Base-by-base conservation (phyloP, 805 yeast genomes). In the Ogataea degrootiae region DNA sequence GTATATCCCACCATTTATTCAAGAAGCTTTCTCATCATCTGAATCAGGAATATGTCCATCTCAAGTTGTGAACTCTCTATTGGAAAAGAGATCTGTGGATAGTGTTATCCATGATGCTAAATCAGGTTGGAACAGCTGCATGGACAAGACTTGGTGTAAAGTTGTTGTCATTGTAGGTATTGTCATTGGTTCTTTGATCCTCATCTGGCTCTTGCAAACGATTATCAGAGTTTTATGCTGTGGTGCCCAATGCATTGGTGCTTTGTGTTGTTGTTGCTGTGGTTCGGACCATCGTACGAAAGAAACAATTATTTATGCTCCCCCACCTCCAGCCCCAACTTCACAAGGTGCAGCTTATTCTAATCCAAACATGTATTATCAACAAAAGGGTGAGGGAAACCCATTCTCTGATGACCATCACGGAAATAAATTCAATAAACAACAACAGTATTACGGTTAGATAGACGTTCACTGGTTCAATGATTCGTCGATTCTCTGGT, bases 121-220 rank as follows among this genome's bases (percentile, higher is more conserved):
- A 37, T 38, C 41, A 17, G 54, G 56, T 3, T 87, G 95, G 94
- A 80, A 83, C 59, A 77, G 87, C 2, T 87, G 96, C 66, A 86
- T 85, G 92, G 84, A 75, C 59, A 84, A 85, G 63, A 81, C 68
- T 40, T 72, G 82, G 41, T 87, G 96, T 66, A 87, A 87, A 60
- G 78, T 86, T 48, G 77, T 84, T 19, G 91, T 87, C 4, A 86
- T 87, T 39, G 87, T 85, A 14, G 84, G 86, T 3, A 83, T 86
- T 3, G 78, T 71, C 0, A 58, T 87, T 12, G 92, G 82, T 0
- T 71, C 62, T 0, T 54, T 87, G 2, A 49, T 85, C 0, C 67
- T 63, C 0, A 43, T 85, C 6, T 83, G 90, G 85, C 48, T 85
- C 4, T 17, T 84, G 1, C 69, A 76, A 14, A 75, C 80, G 0